phyloP scores from a whole-genome alignment of 2,329 filamentous ascomycete genomes.

The Fusarium chlamydosporum region DNA sequence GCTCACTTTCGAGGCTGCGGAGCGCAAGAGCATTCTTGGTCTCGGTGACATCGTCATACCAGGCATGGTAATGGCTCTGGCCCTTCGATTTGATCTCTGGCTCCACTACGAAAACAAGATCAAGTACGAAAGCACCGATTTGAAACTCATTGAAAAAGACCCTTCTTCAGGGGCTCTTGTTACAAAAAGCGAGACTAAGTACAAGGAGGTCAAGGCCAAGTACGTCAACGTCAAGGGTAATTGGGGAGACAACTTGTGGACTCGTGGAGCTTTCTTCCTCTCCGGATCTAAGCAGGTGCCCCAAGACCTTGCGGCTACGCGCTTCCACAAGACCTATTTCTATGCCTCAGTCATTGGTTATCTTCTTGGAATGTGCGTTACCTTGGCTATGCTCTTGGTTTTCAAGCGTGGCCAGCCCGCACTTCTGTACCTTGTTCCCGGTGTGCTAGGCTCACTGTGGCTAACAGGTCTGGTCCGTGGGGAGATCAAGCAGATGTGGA shows the following conservation, averaged over 20 bases:
- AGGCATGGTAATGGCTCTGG: conserved; percentile 89
- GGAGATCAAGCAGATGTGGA: conserved; percentile 82
- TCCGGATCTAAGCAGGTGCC: conserved; percentile 48
- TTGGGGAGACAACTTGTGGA: conserved; percentile 91
- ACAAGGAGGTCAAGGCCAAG: conserved; percentile 65
- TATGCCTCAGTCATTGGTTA: conserved; percentile 83
- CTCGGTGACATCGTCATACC: conserved; percentile 95
- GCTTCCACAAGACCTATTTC: conserved; percentile 90
- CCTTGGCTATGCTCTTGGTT: conserved; percentile 81
- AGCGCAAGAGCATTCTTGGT: conserved; percentile 85
- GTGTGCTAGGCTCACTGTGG: conserved; percentile 82
- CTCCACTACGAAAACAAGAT: conserved; percentile 81
- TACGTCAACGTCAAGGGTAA: conserved; percentile 75
- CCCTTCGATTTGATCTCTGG: conserved; percentile 92
- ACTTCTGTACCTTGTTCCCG: conserved; percentile 90
- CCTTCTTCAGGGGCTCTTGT: conserved; percentile 53
- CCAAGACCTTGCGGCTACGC: conserved; percentile 56
- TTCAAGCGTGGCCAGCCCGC: conserved; percentile 90
- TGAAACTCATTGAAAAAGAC: conserved; percentile 55
- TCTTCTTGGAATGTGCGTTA: conserved; percentile 80
- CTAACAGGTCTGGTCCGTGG: conserved; percentile 78
- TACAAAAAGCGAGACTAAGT: conserved; percentile 57
- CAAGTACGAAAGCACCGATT: conserved; percentile 59
- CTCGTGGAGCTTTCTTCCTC: conserved; percentile 55
- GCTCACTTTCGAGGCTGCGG: conserved; percentile 79